phyloP scores from a whole-genome alignment of 768 basidiomycete genomes.

The Gymnopilus dilepis region DNA sequence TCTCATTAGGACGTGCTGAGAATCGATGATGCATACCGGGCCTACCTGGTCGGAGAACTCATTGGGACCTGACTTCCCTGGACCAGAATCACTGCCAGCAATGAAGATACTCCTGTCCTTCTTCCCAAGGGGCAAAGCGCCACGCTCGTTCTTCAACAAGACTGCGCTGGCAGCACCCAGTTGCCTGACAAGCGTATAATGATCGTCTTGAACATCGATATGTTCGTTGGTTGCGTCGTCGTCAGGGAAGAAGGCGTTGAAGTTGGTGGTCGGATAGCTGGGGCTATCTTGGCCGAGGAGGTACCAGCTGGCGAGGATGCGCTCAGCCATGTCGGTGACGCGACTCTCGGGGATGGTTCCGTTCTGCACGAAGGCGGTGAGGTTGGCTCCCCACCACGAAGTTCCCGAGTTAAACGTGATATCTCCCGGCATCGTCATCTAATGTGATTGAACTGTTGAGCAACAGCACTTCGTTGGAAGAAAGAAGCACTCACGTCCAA shows the following conservation, averaged over 20 bases:
- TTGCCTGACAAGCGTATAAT: slow-evolving; percentile 68
- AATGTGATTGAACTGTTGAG: background rate
- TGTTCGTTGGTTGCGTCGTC: slow-evolving; percentile 61
- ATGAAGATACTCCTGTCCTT: slow-evolving; percentile 57
- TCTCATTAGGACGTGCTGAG: background rate
- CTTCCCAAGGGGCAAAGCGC: slow-evolving; percentile 56
- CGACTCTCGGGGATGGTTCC: slow-evolving; percentile 69
- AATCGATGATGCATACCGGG: background rate
- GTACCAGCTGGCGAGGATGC: slow-evolving; percentile 78
- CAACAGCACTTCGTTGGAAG: background rate
- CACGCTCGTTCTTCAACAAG: slow-evolving; percentile 72
- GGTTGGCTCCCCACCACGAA: slow-evolving; percentile 70
- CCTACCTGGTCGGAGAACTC: slow-evolving; percentile 60
- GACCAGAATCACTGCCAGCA: slow-evolving; percentile 69
- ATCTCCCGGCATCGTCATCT: slow-evolving; percentile 78
- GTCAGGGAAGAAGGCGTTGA: slow-evolving; percentile 64
- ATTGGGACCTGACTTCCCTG: slow-evolving; percentile 71
- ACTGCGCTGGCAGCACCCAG: slow-evolving; percentile 78
- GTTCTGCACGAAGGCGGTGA: slow-evolving; percentile 72
- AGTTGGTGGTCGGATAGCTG: slow-evolving; percentile 69
- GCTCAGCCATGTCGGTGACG: slow-evolving; percentile 82
- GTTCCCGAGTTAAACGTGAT: slow-evolving; percentile 53
- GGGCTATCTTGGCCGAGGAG: slow-evolving; percentile 65
- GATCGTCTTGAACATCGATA: slow-evolving; percentile 73
- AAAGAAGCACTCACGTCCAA: slow-evolving; percentile 57